Base-by-base conservation (phyloP, 257 asterid genomes). In the Fraxinus anomala region DNA sequence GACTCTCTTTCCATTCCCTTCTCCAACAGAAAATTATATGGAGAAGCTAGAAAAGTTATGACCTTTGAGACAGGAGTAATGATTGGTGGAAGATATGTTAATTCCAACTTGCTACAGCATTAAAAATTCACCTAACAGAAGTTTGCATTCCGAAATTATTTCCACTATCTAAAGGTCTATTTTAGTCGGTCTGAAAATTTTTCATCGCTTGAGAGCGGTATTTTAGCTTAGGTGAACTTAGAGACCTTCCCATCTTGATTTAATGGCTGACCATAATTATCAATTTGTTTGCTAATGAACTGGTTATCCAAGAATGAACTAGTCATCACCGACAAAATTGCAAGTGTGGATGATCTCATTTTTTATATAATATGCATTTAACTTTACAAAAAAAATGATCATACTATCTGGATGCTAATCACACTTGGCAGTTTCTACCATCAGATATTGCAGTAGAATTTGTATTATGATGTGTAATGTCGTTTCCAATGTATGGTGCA, bases 401-500 rank as follows among this genome's bases (percentile, higher is more conserved):
- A 2, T 19, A 56, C 33, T 63, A 63, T 24, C 17, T 63, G 31
- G 31, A 26, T 10, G 17, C 23, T 24, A 30, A 51, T 17, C 77
- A 63, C n/a, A 30, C 56, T 16, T 5, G 39, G 16, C 72, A n/a
- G 47, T 81, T 72, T 49, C 44, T 76, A 33, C 56, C 17, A 11
- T 12, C 51, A 63, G 33, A 9, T 19, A 21, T 66, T 63, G 66
- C 65, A 13, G 30, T 76, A 10, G 10, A 40, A 40, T 40, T 40
- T 40, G 16, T 40, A 34, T 36, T 63, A 49, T 67, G 75, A 36
- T 17, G 6, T 68, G 70, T n/a, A 13, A 54, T 9, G 59, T 73
- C 31, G 36, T 65, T 9, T n/a, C 56, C 44, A 77, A 77, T 73
- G 80, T 40, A 36, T 79, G 76, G 66, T 85, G 88, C 97, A 94